Percentiles rank a stretch among this genome's conserved stretches.
phyloP scores from a whole-genome alignment of 164 flowering plant genomes.

The Dillenia turbinata region DNA sequence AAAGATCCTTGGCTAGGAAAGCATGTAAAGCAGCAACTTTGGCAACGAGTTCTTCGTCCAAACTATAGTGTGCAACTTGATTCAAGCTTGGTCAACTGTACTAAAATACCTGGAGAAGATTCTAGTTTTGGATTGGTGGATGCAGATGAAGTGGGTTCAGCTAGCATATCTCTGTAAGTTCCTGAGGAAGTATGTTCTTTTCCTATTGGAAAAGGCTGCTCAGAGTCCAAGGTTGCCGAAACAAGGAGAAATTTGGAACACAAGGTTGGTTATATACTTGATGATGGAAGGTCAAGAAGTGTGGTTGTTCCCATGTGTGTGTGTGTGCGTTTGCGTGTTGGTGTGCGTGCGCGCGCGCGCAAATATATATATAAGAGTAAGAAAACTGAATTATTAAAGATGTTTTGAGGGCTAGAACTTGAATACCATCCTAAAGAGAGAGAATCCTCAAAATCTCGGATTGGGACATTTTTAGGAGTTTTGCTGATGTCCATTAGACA shows the following conservation, averaged over 20 bases:
- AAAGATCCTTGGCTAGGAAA: constrained; percentile 18
- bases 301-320: not conserved
- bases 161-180: constrained; percentile 13
- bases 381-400: not conserved
- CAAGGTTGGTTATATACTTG: constrained; percentile 27
- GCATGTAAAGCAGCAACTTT: constrained; percentile 18
- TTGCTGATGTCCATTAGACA: no score
- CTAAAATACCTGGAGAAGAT: constrained; percentile 15
- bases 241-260: constrained; percentile 7
- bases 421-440: no score
- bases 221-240: constrained; percentile 4
- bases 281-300: no score
- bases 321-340: no score
- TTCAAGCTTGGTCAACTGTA: constrained; percentile 11
- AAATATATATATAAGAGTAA: not conserved
- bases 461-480: not conserved
- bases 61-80: constrained; percentile 18
- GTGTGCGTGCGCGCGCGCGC: no score
- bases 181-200: constrained; percentile 11
- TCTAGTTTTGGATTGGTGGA: constrained; percentile 10
- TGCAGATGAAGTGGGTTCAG: constrained; percentile 8
- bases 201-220: constrained; percentile 7
- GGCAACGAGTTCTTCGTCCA: constrained; percentile 13
- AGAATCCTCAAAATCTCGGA: no score
- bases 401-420: not conserved